Evolutionary conservation across 2,329 filamentous ascomycete species (phyloP), one percentile per base, ranked within the genome.

Genomic region (Geosmithia putterillii): DNA sequence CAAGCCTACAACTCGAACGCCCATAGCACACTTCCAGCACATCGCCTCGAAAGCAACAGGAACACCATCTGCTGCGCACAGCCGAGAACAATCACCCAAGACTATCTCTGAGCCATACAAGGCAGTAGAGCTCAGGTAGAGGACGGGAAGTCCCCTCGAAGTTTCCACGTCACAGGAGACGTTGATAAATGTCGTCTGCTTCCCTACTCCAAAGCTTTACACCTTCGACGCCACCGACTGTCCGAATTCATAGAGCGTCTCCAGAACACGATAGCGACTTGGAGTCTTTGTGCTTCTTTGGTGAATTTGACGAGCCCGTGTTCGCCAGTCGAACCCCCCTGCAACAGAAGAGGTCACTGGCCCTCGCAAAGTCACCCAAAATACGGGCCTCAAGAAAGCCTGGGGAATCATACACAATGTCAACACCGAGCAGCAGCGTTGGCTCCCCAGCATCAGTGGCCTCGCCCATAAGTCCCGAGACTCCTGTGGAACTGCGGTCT

Each of bases 221-320:
- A 32, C 28, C 17, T 22, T n/a, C 15, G 38, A 40, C 14, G 19
- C 19, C 38, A 7, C 38, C 52, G 15, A 54, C 45, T 48, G 42
- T 42, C 52, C 54, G 19, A 56, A 52, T 45, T 63, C 54, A 45
- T 56, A 54, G 17, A 50, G 52, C 44, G 52, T 52, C 20, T 49
- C 53, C 17, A 21, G 28, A 12, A 9, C 15, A 32, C 10, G 15
- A 32, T 3, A 32, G 28, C 28, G 28, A 32, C 28, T 6, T 12
- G 28, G 28, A 32, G 28, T 7, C 28, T 12, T 32, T 32, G 5
- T 32, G 28, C 28, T 32, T 32, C 28, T 32, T 12, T 38, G 17
- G n/a, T n/a, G 36, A 38, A 9, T 10, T 14, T 9, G 15, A 7
- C 14, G n/a, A 38, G 17, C 7, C 17, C 10, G 20, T 9, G 8